phyloP scores from a whole-genome alignment of 2,329 filamentous ascomycete species.

The Hymenoscyphus fraxineus region DNA sequence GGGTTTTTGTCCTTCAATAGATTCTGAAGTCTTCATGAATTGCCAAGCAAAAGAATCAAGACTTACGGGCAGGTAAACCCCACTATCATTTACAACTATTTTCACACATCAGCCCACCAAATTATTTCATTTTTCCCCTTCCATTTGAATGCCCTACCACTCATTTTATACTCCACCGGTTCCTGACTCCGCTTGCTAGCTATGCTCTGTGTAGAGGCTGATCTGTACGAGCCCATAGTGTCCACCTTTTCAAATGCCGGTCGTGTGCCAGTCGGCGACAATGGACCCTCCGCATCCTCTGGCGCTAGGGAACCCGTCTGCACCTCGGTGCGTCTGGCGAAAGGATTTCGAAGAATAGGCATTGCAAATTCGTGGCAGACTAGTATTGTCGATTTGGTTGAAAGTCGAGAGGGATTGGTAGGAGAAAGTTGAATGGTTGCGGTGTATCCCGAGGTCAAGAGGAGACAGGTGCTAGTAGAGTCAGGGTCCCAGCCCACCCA shows the following conservation, averaged over 20 bases:
- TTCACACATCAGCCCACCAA: conserved; percentile 14
- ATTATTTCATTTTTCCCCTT: too few relatives aligned
- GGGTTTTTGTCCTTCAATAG: not conserved
- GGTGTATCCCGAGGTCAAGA: not conserved
- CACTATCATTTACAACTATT: conserved; percentile 90
- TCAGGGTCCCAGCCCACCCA: not conserved
- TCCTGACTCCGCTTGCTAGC: conserved; percentile 58
- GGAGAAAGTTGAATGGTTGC: not conserved
- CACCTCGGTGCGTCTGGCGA: conserved; percentile 54
- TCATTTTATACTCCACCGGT: conserved; percentile 74
- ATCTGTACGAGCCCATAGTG: conserved; percentile 55
- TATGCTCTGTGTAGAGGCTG: conserved; percentile 59
- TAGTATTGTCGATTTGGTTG: not conserved
- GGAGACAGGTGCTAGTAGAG: not conserved
- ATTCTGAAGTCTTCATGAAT: conserved; percentile 24
- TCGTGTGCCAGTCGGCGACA: conserved; percentile 42
- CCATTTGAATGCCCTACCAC: conserved; percentile 52
- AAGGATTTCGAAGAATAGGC: conserved; percentile 66
- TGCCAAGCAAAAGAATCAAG: conserved; percentile 20
- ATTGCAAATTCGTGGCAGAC: conserved; percentile 40
- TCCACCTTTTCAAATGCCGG: conserved; percentile 59
- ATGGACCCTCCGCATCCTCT: conserved; percentile 52
- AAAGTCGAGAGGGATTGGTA: not conserved
- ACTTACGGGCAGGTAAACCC: conserved; percentile 85
- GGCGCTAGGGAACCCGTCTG: conserved; percentile 23